These are phyloP conservation scores for Corylus avellana DNA, from an alignment of 306 rosid species.

Conservation along the genomic window DNA sequence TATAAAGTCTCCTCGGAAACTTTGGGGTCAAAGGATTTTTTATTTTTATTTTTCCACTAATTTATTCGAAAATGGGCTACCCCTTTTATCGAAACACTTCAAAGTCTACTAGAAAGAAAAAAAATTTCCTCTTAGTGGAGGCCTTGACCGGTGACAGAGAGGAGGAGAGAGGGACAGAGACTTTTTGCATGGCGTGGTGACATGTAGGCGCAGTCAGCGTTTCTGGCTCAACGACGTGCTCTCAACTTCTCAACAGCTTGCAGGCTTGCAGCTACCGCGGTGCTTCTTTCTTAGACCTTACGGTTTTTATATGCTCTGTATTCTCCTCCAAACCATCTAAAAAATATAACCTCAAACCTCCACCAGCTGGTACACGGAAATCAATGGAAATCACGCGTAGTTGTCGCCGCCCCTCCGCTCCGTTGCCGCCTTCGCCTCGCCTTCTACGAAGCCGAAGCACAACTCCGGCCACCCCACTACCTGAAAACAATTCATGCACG, in stretches of 20 bases:
- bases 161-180: not conserved
- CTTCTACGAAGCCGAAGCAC: slow-evolving; percentile 55
- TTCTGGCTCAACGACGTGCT: not conserved
- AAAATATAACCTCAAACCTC: not conserved
- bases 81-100: too few species aligned
- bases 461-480: slow-evolving; percentile 25
- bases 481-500: not conserved
- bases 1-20: too few species aligned
- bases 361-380: not conserved
- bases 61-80: too few species aligned
- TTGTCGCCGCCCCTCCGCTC: slow-evolving; percentile 15
- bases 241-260: not conserved
- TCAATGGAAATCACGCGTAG: not conserved
- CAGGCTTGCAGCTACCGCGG: not conserved
- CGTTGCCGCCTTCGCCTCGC: slow-evolving; percentile 28
- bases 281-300: not conserved
- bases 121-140: not conserved
- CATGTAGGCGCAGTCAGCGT: too few species aligned
- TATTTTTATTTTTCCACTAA: too few species aligned
- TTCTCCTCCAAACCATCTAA: not conserved
- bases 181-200: not conserved
- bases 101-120: too few species aligned
- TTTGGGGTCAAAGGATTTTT: too few species aligned
- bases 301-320: not conserved
- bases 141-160: not conserved